phyloP scores from a whole-genome alignment of 2,329 filamentous ascomycete genomes.

The Colletotrichum sp. region DNA sequence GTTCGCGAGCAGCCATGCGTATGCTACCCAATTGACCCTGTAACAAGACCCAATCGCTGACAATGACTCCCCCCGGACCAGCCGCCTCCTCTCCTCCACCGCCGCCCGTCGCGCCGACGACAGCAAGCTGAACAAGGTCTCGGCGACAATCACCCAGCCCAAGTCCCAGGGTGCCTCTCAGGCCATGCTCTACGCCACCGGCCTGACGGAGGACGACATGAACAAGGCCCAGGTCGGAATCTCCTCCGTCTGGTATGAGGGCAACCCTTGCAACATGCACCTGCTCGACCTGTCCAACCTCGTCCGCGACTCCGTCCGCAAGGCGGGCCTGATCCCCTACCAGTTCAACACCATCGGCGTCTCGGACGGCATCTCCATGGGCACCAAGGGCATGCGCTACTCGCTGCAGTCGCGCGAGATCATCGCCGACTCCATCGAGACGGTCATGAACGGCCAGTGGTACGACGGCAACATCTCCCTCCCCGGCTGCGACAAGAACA shows the following conservation, averaged over 20 bases:
- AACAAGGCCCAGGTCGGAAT: conserved; percentile 98
- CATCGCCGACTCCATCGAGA: conserved; percentile 98
- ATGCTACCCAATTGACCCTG: background rate
- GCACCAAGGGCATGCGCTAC: conserved; percentile 95
- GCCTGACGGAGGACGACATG: conserved; percentile 85
- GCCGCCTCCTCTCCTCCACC: conserved; percentile 58
- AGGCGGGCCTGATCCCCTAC: conserved; percentile 86
- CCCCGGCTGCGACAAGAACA: conserved; percentile 99
- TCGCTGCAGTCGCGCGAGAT: conserved; percentile 93
- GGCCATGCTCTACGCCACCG: conserved; percentile 98
- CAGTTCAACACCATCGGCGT: conserved; percentile 99
- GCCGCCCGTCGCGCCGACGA: conserved; percentile 54
- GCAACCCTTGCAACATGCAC: conserved; percentile 99
- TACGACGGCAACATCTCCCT: conserved; percentile 98
- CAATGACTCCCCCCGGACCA: conserved; percentile 26
- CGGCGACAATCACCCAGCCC: conserved; percentile 86
- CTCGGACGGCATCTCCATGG: conserved; percentile 98
- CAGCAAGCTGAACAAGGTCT: conserved; percentile 81
- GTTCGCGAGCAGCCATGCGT: conserved; percentile 24
- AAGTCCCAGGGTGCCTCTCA: conserved; percentile 98
- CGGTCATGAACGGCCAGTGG: conserved; percentile 98
- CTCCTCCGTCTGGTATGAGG: conserved; percentile 96
- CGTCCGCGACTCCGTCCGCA: conserved; percentile 65
- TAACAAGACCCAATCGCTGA: conserved; percentile 1
- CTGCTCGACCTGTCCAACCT: conserved; percentile 85